These are phyloP conservation scores for Kodamaea jinghongensis DNA, from an alignment of 805 yeast species.

Conservation along the genomic window DNA sequence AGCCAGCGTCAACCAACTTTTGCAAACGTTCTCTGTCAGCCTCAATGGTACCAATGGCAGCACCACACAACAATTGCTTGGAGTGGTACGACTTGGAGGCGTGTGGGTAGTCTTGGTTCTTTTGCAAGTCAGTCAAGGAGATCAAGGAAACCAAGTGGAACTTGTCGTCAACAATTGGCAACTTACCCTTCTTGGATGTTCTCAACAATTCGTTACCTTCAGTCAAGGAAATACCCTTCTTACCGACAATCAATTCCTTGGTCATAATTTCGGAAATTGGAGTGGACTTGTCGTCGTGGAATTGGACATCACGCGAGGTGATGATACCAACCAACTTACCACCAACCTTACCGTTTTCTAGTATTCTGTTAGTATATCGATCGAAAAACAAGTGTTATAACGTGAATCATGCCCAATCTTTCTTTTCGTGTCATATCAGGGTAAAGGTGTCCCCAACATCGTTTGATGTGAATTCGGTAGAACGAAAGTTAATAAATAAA, in stretches of 20 bases:
- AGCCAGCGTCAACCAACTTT: slow-evolving; percentile 89
- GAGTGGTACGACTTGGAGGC: slow-evolving; percentile 93
- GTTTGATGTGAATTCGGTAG: slow-evolving; percentile 95
- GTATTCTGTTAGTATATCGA: slow-evolving; percentile 3
- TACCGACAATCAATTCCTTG: slow-evolving; percentile 77
- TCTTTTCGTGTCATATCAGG: slow-evolving; percentile 9
- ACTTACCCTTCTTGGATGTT: slow-evolving; percentile 93
- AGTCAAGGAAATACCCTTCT: slow-evolving; percentile 72
- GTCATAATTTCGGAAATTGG: slow-evolving; percentile 84
- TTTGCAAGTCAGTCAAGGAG: slow-evolving; percentile 95
- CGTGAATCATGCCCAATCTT: too few relatives aligned
- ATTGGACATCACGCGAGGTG: slow-evolving; percentile 96
- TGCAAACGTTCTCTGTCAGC: slow-evolving; percentile 83
- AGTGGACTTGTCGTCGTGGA: slow-evolving; percentile 69
- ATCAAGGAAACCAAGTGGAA: slow-evolving; percentile 82
- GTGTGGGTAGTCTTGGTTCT: slow-evolving; percentile 87
- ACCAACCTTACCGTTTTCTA: slow-evolving; percentile 82
- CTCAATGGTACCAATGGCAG: slow-evolving; percentile 93
- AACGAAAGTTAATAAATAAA: slow-evolving; percentile 91
- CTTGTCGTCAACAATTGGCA: slow-evolving; percentile 81
- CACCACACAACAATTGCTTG: slow-evolving; percentile 97
- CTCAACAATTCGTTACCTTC: slow-evolving; percentile 91
- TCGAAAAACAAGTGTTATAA: slow-evolving; percentile 2
- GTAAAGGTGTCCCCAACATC: slow-evolving; percentile 82
- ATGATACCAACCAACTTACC: slow-evolving; percentile 93